Conservation (phyloP, 164 flowering plant species). For the Magnolia kwangsiensis region DNA sequence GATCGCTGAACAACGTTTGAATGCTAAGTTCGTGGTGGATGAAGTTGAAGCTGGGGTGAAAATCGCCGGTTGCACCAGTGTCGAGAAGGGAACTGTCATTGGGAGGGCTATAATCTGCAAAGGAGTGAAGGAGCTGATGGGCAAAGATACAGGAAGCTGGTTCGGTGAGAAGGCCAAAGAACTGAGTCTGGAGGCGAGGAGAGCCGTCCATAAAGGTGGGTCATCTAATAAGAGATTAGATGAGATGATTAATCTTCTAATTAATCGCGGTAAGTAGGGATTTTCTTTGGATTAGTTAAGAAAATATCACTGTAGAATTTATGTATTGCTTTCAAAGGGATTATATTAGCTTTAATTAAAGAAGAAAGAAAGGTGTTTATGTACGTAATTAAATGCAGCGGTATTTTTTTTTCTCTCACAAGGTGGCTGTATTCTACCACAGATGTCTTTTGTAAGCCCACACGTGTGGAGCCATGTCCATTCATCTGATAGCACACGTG, state of each 20-base stretch:
- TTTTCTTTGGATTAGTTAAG: no score
- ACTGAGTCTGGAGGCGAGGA: slow-evolving; percentile 12
- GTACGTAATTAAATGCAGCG: no score
- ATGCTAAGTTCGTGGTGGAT: slow-evolving; percentile 34
- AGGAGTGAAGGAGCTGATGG: slow-evolving; percentile 27
- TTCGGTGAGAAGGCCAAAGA: slow-evolving; percentile 15
- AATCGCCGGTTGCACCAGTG: neutral
- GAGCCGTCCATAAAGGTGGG: slow-evolving; percentile 21
- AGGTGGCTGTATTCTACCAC: no score
- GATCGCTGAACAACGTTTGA: slow-evolving; percentile 35
- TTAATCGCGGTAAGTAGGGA: neutral
- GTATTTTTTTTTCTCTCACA: no score
- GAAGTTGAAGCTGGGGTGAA: slow-evolving; percentile 23
- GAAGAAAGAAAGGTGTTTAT: no score
- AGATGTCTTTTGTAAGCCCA: no score
- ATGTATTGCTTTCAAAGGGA: no score
- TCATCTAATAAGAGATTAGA: slow-evolving; percentile 19
- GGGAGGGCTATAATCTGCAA: slow-evolving; percentile 10
- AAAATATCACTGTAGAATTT: no score
- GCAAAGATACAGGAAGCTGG: slow-evolving; percentile 14
- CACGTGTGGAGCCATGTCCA: no score
- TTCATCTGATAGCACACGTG: no score
- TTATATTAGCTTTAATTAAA: no score
- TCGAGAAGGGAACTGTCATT: neutral
- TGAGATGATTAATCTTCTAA: slow-evolving; percentile 5